Evolutionary conservation across 1,284 basidiomycete genomes (phyloP).

Genomic region (Ganoderma multipileum): DNA sequence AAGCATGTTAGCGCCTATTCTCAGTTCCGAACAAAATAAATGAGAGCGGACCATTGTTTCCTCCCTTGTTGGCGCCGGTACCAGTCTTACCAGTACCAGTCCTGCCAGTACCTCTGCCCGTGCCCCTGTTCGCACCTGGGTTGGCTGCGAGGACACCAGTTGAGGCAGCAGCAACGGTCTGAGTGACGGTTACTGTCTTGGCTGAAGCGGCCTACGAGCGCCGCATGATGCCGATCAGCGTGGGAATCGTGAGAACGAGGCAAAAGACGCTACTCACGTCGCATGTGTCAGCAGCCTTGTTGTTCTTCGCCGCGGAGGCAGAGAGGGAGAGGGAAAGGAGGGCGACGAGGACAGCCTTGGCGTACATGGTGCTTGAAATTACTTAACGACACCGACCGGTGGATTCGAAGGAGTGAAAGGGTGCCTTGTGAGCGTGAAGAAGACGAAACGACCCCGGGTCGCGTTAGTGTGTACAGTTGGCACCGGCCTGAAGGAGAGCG

Average conservation of each 20-base stretch:
- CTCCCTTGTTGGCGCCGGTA: neutral
- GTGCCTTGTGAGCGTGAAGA: slow-evolving; percentile 37
- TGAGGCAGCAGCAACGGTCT: slow-evolving; percentile 28
- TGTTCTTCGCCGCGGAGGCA: slow-evolving; percentile 22
- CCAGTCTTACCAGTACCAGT: neutral
- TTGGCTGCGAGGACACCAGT: slow-evolving; percentile 26
- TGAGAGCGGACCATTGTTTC: neutral
- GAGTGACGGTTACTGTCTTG: slow-evolving; percentile 33
- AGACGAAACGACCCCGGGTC: slow-evolving; percentile 45
- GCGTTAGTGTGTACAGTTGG: slow-evolving; percentile 40
- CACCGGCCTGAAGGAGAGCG: slow-evolving; percentile 38
- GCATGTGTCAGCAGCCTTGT: neutral
- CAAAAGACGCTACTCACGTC: neutral
- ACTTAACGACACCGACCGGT: slow-evolving; percentile 32
- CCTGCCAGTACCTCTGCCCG: slow-evolving; percentile 11
- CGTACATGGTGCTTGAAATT: slow-evolving; percentile 40
- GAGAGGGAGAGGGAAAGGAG: slow-evolving; percentile 40
- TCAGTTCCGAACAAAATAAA: neutral
- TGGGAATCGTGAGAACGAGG: slow-evolving; percentile 10
- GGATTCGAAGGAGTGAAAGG: slow-evolving; percentile 33
- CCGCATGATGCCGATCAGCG: slow-evolving; percentile 16
- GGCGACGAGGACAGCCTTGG: slow-evolving; percentile 39
- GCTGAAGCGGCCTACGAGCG: slow-evolving; percentile 9
- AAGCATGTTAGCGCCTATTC: neutral
- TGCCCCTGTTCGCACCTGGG: slow-evolving; percentile 13